Base-by-base conservation (phyloP, 495 filamentous ascomycete genomes). In the Diplogelasinospora grovesii region DNA sequence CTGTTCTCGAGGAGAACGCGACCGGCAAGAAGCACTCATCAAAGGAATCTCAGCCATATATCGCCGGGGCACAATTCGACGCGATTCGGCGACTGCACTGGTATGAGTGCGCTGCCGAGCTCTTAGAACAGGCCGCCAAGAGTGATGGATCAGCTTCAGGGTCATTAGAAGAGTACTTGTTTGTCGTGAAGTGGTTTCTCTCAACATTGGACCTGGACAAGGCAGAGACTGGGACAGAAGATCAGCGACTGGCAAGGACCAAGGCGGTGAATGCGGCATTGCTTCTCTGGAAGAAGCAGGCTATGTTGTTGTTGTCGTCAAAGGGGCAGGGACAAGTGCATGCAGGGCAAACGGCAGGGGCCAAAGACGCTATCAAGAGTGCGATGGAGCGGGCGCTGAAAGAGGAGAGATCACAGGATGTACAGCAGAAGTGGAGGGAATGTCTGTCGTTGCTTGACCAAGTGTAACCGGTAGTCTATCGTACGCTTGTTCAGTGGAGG, bases 361-460 rank as follows among this genome's bases (percentile, higher is more conserved):
- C 20, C 44, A 13, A 48, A 23, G 45, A 23, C 14, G 16, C 13
- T 52, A 32, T 60, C 30, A 52, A 43, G 43, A 23, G 6, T 5
- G 37, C 53, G 31, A 44, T 63, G 28, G 50, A 50, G 36, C 54
- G 43, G 29, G 63, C 63, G 36, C 31, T 54, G 32, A 44, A 36
- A 10, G 53, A 48, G 25, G 68, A 71, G 46, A 56, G 69, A 36
- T 68, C 64, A 6, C 37, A 59, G 27, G 69, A 70, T 16, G 67
- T 72, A 13, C 64, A 65, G 46, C 61, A 43, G 43, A 52, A 59
- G 11, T 61, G 57, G 57, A 57, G 27, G 30, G 51, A 56, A 28
- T 47, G 25, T 8, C 32, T 54, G 36, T 36, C 6, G 14, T 9
- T 48, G 25, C n/a, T 57, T 15, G 28, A 13, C 18, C 50, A 46